phyloP scores from a whole-genome alignment of 2,329 filamentous ascomycete genomes.

The Neonectria hederae region DNA sequence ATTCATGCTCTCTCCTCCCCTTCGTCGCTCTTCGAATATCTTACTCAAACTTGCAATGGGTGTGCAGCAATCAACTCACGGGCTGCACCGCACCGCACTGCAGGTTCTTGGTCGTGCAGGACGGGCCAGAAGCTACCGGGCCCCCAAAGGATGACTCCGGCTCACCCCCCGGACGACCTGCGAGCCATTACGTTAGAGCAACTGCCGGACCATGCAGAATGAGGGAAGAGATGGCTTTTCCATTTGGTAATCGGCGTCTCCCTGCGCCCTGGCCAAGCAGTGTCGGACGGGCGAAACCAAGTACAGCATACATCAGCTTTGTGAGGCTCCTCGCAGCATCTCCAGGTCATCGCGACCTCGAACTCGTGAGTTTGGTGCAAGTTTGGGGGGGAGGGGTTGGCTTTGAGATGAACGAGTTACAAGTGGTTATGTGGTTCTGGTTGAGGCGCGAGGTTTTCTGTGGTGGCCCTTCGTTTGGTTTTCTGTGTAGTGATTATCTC shows the following conservation, averaged over 20 bases:
- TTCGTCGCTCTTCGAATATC: not conserved
- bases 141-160: conserved; percentile 1
- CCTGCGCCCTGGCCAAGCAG: conserved; percentile 33
- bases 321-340: not conserved
- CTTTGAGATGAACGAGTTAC: conserved; percentile 13
- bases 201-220: conserved; percentile 45
- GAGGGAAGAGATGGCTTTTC: conserved; percentile 43
- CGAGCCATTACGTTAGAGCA: conserved; percentile 45
- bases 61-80: not conserved
- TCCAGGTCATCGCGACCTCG: conserved; percentile 14
- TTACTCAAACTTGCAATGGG: not conserved
- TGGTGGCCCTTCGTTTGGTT: conserved; percentile 34
- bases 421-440: conserved; percentile 26
- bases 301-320: conserved; percentile 29
- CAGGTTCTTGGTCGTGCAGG: not conserved
- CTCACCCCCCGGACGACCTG: conserved; percentile 24
- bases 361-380: not conserved
- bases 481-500: conserved; percentile 40
- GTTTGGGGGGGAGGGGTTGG: conserved; percentile 1
- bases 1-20: not conserved
- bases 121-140: not conserved
- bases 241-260: conserved; percentile 44
- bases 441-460: conserved; percentile 27
- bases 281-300: conserved; percentile 5
- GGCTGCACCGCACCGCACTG: not conserved